Evolutionary conservation across 2,329 filamentous ascomycete species (phyloP).

Genomic region (Neurospora sp.): DNA sequence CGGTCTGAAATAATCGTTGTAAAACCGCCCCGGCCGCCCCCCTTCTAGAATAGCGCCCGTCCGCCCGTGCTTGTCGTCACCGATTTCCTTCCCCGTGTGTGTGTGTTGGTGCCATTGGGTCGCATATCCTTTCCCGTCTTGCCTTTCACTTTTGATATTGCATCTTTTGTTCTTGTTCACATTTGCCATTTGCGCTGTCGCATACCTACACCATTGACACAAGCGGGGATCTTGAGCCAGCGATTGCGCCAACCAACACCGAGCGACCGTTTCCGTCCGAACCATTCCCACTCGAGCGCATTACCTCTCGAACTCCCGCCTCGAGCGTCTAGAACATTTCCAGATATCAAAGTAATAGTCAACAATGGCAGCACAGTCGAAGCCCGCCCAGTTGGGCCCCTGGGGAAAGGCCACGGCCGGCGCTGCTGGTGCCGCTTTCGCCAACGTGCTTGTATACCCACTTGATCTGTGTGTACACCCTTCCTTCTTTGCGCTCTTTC

Average conservation of each 20-base stretch:
- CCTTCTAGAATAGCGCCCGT: not conserved
- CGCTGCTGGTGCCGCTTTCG: conserved; percentile 83
- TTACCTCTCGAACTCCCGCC: not conserved
- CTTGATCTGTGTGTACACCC: conserved; percentile 71
- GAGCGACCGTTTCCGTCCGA: not conserved
- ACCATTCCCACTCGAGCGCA: not conserved
- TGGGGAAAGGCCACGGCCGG: conserved; percentile 92
- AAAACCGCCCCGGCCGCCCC: not conserved
- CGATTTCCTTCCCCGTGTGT: not conserved
- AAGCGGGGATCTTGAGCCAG: not conserved
- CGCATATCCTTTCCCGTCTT: no score
- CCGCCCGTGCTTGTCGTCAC: not conserved
- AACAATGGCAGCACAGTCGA: conserved; percentile 47
- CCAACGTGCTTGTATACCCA: conserved; percentile 92
- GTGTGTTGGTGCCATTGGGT: not conserved
- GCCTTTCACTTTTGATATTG: not conserved
- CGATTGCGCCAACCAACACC: not conserved
- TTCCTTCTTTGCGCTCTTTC: conserved; percentile 1
- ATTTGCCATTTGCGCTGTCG: not conserved
- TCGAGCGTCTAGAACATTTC: not conserved
- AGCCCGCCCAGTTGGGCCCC: conserved; percentile 64
- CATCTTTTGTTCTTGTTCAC: not conserved
- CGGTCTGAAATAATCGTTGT: not conserved
- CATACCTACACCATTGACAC: not conserved
- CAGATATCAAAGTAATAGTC: not conserved